Base-by-base conservation (phyloP, 2,329 filamentous ascomycete species). In the Cercospora janseana region DNA sequence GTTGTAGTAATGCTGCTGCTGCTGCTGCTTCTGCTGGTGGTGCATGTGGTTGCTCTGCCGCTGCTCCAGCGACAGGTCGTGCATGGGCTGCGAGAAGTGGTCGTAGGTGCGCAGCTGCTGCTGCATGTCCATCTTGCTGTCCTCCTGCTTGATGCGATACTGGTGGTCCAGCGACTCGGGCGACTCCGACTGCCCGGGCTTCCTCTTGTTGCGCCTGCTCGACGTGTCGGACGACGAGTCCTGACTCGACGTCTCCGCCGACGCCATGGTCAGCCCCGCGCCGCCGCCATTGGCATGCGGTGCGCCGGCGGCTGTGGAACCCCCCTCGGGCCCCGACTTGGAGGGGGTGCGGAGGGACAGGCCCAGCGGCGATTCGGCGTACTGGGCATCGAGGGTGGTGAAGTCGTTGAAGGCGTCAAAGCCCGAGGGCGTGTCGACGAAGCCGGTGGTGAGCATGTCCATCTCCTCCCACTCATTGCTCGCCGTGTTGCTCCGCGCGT, bases 1-100 rank as follows among this genome's bases (percentile, higher is more conserved):
- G 12, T 78, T 76, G 61, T 84, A 83, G 56, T 81, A 77, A 58
- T 82, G 80, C 40, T 73, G 69, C 18, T 21, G n/a, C 16, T 38
- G 34, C 34, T 38, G 29, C 29, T 32, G 26, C n/a, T n/a, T n/a
- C n/a, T n/a, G n/a, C n/a, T n/a, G n/a, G n/a, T n/a, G n/a, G n/a
- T n/a, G n/a, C n/a, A n/a, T 52, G 76, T 75, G 49, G 21, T 67
- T 53, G 37, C 55, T 57, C 49, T 59, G 21, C 29, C 46, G 38
- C 31, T 63, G 60, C 27, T 69, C 65, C 37, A 69, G 40, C 9
- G 62, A 65, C 38, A 65, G 60, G 28, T 64, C 63, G 54, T 66
- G 60, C 62, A 65, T 64, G 10, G 62, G 65, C 34, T 59, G 59
- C 4, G 58, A 57, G 46, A 62, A 63, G 46, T 65, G 57, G 21